Base-by-base conservation (phyloP, 2,329 filamentous ascomycete species). In the Exophiala dermatitidis region DNA sequence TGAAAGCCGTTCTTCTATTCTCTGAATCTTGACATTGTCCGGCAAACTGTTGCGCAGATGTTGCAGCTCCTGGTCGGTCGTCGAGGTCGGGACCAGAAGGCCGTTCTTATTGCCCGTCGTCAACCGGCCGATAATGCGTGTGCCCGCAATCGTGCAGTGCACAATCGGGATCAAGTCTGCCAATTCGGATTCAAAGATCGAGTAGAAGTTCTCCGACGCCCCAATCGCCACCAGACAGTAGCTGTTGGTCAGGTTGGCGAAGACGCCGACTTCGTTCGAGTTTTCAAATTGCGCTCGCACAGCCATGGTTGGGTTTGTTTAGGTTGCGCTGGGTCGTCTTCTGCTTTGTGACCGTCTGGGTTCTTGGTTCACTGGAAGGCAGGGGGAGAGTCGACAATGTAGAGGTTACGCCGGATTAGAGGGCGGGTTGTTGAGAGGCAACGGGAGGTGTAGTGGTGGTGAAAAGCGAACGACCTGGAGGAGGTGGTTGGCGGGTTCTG, bases 181-280 rank as follows among this genome's bases (percentile, higher is more conserved):
- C 58, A 98, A 81, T 77, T 98, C 93, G 60, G 91, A 85, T 79
- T 98, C 93, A 76, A 98, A 97, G 70, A 97, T 82, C 77, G 88
- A 90, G 83, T 97, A 97, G 74, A 98, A 98, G 81, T 97, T 97
- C 79, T 96, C 90, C 68, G 89, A 95, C 65, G 88, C 90, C 68
- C 93, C 93, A 62, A 95, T 83, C 61, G 91, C 90, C 65, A 96
- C 89, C 66, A 98, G 80, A 65, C 90, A 90, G 74, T 95, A 98
- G 56, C 89, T 91, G 75, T 98, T 98, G 64, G 93, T 98, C 69
- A 98, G 86, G 58, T 89, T 95, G 57, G 90, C 76, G 74, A 98
- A 98, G 69, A 97, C 93, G 71, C 93, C 93, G 69, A 98, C 88
- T 76, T 76, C 74, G 63, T 76, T 75, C 42, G 72, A 75, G 65